These are phyloP conservation scores for Canavalia ensiformis DNA, from an alignment of 306 rosid species.

Conservation along the genomic window DNA sequence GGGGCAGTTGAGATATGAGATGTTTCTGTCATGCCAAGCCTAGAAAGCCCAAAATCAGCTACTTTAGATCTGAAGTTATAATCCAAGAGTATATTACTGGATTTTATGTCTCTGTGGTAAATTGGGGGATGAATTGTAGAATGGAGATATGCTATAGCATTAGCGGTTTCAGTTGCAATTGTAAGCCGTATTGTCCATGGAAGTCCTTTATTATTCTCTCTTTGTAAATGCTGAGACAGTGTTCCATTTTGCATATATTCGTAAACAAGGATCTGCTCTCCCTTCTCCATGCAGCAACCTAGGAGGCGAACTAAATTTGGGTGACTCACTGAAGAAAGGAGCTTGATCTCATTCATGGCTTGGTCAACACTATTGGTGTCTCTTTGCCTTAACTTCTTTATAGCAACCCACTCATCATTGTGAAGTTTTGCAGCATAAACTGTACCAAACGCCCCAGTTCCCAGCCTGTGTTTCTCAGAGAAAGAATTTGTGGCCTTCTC, in stretches of 20 bases:
- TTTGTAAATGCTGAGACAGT: slow-evolving; percentile 84
- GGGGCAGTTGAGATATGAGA: slow-evolving; percentile 97
- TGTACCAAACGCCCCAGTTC: slow-evolving; percentile 95
- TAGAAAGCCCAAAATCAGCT: slow-evolving; percentile 98
- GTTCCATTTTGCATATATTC: slow-evolving; percentile 96
- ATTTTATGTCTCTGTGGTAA: slow-evolving; percentile 95
- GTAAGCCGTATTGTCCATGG: slow-evolving; percentile 92
- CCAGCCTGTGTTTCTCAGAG: slow-evolving; percentile 79
- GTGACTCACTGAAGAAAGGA: slow-evolving; percentile 96
- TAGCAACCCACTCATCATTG: slow-evolving; percentile 84
- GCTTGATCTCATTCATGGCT: slow-evolving; percentile 96
- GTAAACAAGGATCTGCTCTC: slow-evolving; percentile 90
- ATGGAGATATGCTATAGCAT: slow-evolving; percentile 93
- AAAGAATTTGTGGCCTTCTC: slow-evolving; percentile 82
- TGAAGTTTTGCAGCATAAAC: slow-evolving; percentile 90
- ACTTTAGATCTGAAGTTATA: slow-evolving; percentile 86
- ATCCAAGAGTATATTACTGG: slow-evolving; percentile 90
- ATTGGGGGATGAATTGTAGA: slow-evolving; percentile 89
- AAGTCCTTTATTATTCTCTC: slow-evolving; percentile 74
- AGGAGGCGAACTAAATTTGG: slow-evolving; percentile 90
- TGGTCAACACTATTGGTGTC: slow-evolving; percentile 86
- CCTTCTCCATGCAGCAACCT: slow-evolving; percentile 94
- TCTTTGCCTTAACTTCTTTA: slow-evolving; percentile 82
- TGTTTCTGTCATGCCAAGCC: slow-evolving; percentile 86
- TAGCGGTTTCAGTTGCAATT: slow-evolving; percentile 89